Conservation (phyloP, 768 basidiomycete genomes). For the Leccinum longicurvipes region DNA sequence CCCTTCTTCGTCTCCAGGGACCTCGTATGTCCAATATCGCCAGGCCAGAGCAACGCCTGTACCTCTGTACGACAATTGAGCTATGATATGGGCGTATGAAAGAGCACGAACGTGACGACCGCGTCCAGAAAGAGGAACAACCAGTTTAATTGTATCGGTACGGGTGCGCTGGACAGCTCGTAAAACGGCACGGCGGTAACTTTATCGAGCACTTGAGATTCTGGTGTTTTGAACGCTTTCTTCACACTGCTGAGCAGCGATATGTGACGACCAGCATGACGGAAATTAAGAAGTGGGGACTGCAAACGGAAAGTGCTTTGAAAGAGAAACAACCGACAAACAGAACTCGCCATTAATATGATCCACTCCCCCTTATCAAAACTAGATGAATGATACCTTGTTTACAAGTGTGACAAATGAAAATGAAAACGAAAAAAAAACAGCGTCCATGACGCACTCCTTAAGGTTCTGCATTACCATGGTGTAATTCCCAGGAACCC, state of each 20-base stretch:
- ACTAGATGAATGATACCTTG: too few species aligned
- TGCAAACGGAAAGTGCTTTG: not conserved
- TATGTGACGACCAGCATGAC: constrained; percentile 8
- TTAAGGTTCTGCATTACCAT: too few species aligned
- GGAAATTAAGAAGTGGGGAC: not conserved
- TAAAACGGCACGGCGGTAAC: constrained; percentile 26
- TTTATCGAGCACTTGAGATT: constrained; percentile 16
- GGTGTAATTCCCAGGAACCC: too few species aligned
- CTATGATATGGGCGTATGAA: not conserved
- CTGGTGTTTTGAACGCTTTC: constrained; percentile 10
- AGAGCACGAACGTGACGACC: constrained; percentile 27
- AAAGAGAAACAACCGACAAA: constrained; percentile 10
- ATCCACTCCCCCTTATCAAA: too few species aligned
- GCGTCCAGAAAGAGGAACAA: constrained; percentile 28
- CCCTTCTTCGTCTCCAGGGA: constrained; percentile 12
- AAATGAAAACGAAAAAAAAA: too few species aligned
- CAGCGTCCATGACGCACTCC: too few species aligned
- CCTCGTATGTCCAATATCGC: constrained; percentile 27
- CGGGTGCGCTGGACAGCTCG: constrained; percentile 16
- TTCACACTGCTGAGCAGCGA: constrained; percentile 8
- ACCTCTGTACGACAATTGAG: constrained; percentile 14
- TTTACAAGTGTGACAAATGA: too few species aligned
- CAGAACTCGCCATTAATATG: constrained; percentile 10
- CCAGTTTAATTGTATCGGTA: constrained; percentile 25
- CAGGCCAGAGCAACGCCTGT: constrained; percentile 26